A percentile compares a stretch with the other conserved stretches of the same genome.
Evolutionary conservation across 495 filamentous ascomycete species (phyloP).

Genomic region (Neurospora sp.): DNA sequence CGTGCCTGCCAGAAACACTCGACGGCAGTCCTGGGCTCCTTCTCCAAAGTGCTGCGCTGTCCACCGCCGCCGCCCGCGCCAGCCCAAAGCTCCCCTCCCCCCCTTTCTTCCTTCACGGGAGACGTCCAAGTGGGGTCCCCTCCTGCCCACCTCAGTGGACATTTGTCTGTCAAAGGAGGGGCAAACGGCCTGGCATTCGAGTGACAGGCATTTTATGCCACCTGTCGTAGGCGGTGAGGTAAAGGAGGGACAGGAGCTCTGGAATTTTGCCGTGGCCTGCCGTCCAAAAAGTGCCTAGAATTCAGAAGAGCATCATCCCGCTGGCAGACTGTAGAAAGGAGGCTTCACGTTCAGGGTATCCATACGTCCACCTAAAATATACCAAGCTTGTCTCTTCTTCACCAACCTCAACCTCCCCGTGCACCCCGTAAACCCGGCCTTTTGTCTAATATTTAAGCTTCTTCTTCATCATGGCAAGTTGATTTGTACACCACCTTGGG

Average conservation of each 20-base stretch:
- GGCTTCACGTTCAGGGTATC: neutral
- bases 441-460: neutral
- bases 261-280: slow-evolving; percentile 16
- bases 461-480: neutral
- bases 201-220: slow-evolving; percentile 6
- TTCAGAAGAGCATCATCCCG: neutral
- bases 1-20: neutral
- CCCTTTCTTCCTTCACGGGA: neutral
- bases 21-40: neutral
- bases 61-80: neutral
- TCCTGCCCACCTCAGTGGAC: neutral
- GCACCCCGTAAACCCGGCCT: neutral
- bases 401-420: neutral
- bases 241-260: slow-evolving; percentile 4
- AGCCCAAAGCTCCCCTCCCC: neutral
- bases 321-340: neutral
- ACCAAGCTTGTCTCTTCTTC: neutral
- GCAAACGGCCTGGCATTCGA: neutral
- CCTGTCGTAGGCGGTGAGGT: slow-evolving; percentile 15
- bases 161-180: neutral
- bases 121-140: neutral
- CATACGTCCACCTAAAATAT: neutral
- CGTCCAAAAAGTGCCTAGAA: slow-evolving; percentile 18
- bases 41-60: neutral
- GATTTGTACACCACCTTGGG: neutral